These are phyloP conservation scores for Striga asiatica DNA, from an alignment of 257 asterid genomes.

Conservation along the genomic window DNA sequence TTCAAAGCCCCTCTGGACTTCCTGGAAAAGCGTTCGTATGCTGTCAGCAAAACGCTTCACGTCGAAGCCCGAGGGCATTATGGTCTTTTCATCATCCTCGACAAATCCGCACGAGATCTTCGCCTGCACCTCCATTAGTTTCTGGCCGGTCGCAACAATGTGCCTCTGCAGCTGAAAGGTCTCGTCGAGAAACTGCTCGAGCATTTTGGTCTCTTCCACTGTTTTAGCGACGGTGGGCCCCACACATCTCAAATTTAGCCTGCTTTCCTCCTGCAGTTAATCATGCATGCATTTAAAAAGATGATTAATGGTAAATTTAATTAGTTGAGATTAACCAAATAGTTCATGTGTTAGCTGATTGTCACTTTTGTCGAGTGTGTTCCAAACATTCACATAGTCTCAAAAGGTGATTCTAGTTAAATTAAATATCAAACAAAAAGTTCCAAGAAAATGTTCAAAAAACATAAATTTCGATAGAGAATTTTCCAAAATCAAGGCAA, in stretches of 20 bases:
- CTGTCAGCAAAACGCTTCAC: constrained; percentile 59
- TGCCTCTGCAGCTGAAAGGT: constrained; percentile 87
- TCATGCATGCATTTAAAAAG: background rate
- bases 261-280: constrained; percentile 48
- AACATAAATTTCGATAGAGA: no score
- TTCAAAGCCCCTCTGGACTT: constrained; percentile 88
- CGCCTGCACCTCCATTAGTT: constrained; percentile 55
- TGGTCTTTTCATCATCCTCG: constrained; percentile 31
- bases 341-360: no score
- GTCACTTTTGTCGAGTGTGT: no score
- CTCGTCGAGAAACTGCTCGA: constrained; percentile 81
- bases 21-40: constrained; percentile 52
- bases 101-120: constrained; percentile 57
- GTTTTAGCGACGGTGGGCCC: constrained; percentile 41
- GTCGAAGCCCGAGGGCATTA: constrained; percentile 59
- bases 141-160: constrained; percentile 83
- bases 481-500: no score
- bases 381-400: no score
- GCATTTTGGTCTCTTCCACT: constrained; percentile 54
- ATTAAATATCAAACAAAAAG: no score
- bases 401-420: background rate
- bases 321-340: no score
- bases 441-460: background rate
- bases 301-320: no score
- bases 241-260: constrained; percentile 27